Conservation (phyloP, 768 basidiomycete species). For the Coprinopsis sp. region DNA sequence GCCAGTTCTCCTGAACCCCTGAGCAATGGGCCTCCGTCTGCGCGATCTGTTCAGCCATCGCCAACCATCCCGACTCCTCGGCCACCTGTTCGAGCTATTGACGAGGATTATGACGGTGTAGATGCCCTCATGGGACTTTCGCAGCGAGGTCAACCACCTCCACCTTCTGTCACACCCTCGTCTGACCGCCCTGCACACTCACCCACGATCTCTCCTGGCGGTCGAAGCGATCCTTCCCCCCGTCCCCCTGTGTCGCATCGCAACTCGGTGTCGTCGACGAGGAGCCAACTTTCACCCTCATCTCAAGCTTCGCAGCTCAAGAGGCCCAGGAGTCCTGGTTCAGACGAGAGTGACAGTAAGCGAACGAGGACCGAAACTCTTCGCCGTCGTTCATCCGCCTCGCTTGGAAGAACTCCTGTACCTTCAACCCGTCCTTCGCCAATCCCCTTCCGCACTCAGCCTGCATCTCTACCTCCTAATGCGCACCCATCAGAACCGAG, state of each 20-base stretch:
- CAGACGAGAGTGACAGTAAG: constrained; percentile 57
- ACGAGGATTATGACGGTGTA: constrained; percentile 89
- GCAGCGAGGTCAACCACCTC: constrained; percentile 24
- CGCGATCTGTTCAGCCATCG: constrained; percentile 67
- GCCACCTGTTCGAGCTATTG: constrained; percentile 64
- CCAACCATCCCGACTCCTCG: constrained; percentile 59
- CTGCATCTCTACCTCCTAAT: constrained; percentile 28
- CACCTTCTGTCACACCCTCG: constrained; percentile 23
- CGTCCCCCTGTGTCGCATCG: constrained; percentile 52
- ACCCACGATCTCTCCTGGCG: constrained; percentile 53
- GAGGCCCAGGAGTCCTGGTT: constrained; percentile 63
- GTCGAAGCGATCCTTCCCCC: constrained; percentile 46
- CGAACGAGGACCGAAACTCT: constrained; percentile 55
- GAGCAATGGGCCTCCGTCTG: constrained; percentile 63
- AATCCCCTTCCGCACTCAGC: constrained; percentile 69
- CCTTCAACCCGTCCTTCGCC: constrained; percentile 66
- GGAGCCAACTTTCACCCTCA: constrained; percentile 63
- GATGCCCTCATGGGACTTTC: constrained; percentile 74
- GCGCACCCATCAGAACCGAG: constrained; percentile 68
- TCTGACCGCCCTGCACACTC: constrained; percentile 44
- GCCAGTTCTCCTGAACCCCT: constrained; percentile 55
- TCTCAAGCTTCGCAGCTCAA: constrained; percentile 46
- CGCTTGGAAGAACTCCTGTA: constrained; percentile 48
- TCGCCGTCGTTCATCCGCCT: constrained; percentile 51
- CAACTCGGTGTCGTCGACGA: constrained; percentile 62